Evolutionary conservation across 1,284 basidiomycete species (phyloP).

Genomic region (Termitomyces sp.): DNA sequence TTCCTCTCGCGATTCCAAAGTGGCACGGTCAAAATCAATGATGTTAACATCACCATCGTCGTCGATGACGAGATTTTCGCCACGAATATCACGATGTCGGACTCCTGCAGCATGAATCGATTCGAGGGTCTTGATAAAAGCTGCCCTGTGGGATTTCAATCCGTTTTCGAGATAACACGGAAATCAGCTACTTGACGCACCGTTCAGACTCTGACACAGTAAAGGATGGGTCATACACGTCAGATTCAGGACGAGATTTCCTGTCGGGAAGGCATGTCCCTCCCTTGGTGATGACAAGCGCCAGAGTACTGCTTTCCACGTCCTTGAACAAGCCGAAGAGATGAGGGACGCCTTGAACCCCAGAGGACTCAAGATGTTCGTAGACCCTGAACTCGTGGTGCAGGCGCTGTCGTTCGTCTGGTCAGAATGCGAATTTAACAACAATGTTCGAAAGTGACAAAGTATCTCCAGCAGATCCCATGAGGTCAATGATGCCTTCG

Average conservation of each 20-base stretch:
- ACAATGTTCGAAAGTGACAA: conserved; percentile 6
- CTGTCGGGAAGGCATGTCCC: conserved; percentile 2
- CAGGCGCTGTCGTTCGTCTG: conserved; percentile 12
- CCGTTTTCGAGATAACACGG: too few species aligned
- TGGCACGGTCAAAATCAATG: conserved; percentile 22
- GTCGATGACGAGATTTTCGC: conserved; percentile 19
- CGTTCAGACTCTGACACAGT: not conserved
- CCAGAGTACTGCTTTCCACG: conserved; percentile 14
- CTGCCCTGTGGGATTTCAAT: not conserved
- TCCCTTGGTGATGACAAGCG: conserved; percentile 19
- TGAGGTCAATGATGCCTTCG: conserved; percentile 8
- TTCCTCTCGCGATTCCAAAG: conserved; percentile 2
- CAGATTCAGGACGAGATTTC: not conserved
- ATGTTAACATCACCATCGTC: conserved; percentile 15
- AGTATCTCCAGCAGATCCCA: not conserved
- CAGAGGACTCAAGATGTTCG: conserved; percentile 8
- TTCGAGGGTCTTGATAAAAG: conserved; percentile 8
- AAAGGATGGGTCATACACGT: not conserved
- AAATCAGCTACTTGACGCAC: not conserved
- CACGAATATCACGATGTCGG: conserved; percentile 20
- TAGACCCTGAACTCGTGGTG: conserved; percentile 21
- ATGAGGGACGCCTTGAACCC: conserved; percentile 14
- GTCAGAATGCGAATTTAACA: conserved; percentile 20
- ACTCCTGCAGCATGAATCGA: conserved; percentile 19
- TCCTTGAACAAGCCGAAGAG: conserved; percentile 23